phyloP scores from a whole-genome alignment of 1,284 basidiomycete species.

The Cryptococcus sp. region DNA sequence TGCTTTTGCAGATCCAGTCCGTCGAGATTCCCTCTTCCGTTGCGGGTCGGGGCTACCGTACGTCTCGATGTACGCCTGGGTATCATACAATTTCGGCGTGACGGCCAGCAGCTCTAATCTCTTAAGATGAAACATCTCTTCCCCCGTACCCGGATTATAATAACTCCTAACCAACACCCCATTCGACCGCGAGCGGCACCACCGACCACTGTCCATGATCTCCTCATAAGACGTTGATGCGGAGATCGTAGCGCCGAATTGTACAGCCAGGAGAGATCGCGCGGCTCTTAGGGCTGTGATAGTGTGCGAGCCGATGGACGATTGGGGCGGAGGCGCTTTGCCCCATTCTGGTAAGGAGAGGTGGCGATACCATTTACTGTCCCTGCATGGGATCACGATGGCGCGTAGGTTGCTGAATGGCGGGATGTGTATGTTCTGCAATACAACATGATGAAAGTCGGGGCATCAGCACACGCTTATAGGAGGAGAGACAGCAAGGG shows the following conservation, averaged over 20 bases:
- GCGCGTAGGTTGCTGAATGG: constrained; percentile 5
- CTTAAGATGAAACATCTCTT: constrained; percentile 19
- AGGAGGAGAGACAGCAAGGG: neutral
- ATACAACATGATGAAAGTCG: neutral
- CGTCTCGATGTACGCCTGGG: no score
- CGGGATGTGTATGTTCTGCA: constrained; percentile 14
- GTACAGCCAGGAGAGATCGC: constrained; percentile 5
- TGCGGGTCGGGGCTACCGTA: no score
- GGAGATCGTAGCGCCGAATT: constrained; percentile 5
- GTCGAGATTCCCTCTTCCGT: neutral
- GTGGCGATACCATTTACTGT: constrained; percentile 11
- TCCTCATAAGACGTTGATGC: constrained; percentile 1
- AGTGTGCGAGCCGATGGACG: constrained; percentile 11
- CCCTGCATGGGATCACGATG: constrained; percentile 11
- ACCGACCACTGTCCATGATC: constrained; percentile 1
- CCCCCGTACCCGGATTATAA: constrained; percentile 6
- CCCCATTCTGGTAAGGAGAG: constrained; percentile 12
- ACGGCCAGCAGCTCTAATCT: constrained; percentile 18
- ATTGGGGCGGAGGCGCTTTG: constrained; percentile 15
- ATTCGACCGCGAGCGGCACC: constrained; percentile 19
- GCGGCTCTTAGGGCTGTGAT: constrained; percentile 10
- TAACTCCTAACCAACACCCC: constrained; percentile 21
- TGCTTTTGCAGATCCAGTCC: neutral
- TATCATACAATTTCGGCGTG: constrained; percentile 12
- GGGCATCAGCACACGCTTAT: neutral